Conservation (phyloP, 306 rosid genomes). For the Erythrophleum fordii region DNA sequence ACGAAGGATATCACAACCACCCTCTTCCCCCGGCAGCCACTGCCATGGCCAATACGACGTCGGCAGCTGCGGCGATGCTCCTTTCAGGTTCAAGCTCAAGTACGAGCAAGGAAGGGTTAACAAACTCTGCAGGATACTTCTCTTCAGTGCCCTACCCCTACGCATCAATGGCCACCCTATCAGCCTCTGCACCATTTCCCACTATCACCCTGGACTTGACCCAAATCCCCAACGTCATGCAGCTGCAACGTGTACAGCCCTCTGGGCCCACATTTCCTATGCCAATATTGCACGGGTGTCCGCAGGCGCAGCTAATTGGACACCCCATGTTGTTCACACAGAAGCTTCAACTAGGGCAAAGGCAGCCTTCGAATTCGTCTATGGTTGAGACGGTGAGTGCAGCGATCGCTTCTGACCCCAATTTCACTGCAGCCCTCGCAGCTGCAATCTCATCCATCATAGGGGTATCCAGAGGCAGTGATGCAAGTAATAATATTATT, state of each 20-base stretch:
- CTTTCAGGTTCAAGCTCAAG: slow-evolving; percentile 49
- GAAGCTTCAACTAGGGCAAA: slow-evolving; percentile 37
- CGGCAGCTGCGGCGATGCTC: slow-evolving; percentile 63
- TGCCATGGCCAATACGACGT: slow-evolving; percentile 56
- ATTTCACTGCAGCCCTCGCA: slow-evolving; percentile 58
- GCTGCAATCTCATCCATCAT: slow-evolving; percentile 61
- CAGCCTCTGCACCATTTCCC: slow-evolving; percentile 61
- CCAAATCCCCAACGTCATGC: slow-evolving; percentile 37
- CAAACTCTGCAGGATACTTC: slow-evolving; percentile 37
- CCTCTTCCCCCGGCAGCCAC: slow-evolving; percentile 60
- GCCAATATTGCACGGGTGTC: background rate
- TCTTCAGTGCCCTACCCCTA: slow-evolving; percentile 42
- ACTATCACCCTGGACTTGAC: slow-evolving; percentile 59
- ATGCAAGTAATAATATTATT: slow-evolving; percentile 20
- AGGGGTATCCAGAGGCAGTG: slow-evolving; percentile 28
- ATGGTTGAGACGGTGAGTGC: slow-evolving; percentile 48
- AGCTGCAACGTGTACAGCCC: slow-evolving; percentile 18
- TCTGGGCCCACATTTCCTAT: slow-evolving; percentile 2
- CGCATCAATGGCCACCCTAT: slow-evolving; percentile 53
- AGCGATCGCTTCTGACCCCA: slow-evolving; percentile 64
- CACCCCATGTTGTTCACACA: slow-evolving; percentile 38
- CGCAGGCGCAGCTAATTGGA: background rate
- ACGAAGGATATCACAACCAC: slow-evolving; percentile 75
- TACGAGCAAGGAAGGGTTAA: slow-evolving; percentile 31
- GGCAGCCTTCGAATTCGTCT: background rate